Base-by-base conservation (phyloP, 1,284 basidiomycete genomes). In the Pseudozyma sp. region DNA sequence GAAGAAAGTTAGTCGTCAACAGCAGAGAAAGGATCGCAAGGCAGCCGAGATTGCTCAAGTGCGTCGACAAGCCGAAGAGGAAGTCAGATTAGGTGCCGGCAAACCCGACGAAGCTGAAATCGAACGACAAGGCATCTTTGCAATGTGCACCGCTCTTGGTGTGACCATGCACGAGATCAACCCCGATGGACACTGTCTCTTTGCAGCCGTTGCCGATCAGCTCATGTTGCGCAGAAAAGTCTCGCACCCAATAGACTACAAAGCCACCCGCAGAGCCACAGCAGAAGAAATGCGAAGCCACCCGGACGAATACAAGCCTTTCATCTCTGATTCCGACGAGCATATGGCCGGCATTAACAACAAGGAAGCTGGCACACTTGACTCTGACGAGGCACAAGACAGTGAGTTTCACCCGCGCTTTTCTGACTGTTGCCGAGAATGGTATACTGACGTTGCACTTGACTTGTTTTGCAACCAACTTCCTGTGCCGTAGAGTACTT, bases 111-210 rank as follows among this genome's bases (percentile, higher is more conserved):
- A 67, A 21, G 80, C 80, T 2, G 68, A 68, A 12, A 21, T 70
- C n/a, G 80, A 82, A 39, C 54, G 78, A 1, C 69, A 72, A 31
- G 78, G 77, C 3, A 77, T 82, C 18, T 47, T 51, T 0, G 65
- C 76, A 14, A 70, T 80, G 66, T 81, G 79, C 68, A 55, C 60
- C 19, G 71, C 72, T 14, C 59, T 73, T 21, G 76, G 70, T 25
- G 75, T 70, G 21, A 60, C 47, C 19, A 79, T 77, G 73, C 69
- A 77, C 48, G 60, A 74, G 93, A 93, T 97, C 79, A 91, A 91
- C 70, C 93, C 95, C 10, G 95, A 98, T 81, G 95, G 95, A 0
- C 95, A 98, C 81, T 98, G 95, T 87, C 90, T 97, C 43, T 98
- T 92, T 86, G 92, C 94, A 47, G 93, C 95, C 5, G 88, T 98